Percentiles rank a stretch among this genome's conserved stretches.
These are phyloP conservation scores for Metschnikowia lunata DNA, from an alignment of 805 yeast species.

Conservation along the genomic window DNA sequence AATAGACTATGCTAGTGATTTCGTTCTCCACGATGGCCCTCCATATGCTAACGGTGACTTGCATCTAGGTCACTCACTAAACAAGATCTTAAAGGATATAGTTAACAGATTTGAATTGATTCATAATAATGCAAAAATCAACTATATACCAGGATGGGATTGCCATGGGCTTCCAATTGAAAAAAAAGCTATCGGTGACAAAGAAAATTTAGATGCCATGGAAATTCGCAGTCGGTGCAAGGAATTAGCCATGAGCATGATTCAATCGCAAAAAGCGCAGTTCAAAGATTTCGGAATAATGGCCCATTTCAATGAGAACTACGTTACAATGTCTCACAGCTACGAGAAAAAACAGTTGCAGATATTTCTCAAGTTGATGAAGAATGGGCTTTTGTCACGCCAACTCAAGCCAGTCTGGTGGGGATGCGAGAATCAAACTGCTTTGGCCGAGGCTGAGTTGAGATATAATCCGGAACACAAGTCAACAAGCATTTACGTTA, in stretches of 20 bases:
- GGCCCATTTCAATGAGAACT: conserved; percentile 75
- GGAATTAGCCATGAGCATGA: conserved; percentile 64
- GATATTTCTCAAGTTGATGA: conserved; percentile 62
- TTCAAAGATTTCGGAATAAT: conserved; percentile 73
- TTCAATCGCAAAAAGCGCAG: conserved; percentile 55
- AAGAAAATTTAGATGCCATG: conserved; percentile 29
- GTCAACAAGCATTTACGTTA: conserved; percentile 65
- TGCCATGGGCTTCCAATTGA: conserved; percentile 98
- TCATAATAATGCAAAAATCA: conserved; percentile 52
- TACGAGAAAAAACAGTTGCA: conserved; percentile 75
- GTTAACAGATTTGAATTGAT: conserved; percentile 67
- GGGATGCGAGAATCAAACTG: conserved; percentile 93
- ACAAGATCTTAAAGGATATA: conserved; percentile 85
- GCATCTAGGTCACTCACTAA: conserved; percentile 89
- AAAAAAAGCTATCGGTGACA: conserved; percentile 61
- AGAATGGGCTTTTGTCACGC: conserved; percentile 65
- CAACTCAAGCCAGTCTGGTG: conserved; percentile 95
- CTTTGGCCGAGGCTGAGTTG: conserved; percentile 93
- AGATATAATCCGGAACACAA: conserved; percentile 74
- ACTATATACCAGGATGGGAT: conserved; percentile 95
- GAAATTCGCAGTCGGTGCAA: conserved; percentile 65
- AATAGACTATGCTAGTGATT: conserved; percentile 30
- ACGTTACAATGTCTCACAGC: conserved; percentile 63
- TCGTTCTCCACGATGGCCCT: conserved; percentile 91
- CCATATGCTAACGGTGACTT: conserved; percentile 96